Conservation (phyloP, 2,329 filamentous ascomycete genomes). For the Fusarium sp. region DNA sequence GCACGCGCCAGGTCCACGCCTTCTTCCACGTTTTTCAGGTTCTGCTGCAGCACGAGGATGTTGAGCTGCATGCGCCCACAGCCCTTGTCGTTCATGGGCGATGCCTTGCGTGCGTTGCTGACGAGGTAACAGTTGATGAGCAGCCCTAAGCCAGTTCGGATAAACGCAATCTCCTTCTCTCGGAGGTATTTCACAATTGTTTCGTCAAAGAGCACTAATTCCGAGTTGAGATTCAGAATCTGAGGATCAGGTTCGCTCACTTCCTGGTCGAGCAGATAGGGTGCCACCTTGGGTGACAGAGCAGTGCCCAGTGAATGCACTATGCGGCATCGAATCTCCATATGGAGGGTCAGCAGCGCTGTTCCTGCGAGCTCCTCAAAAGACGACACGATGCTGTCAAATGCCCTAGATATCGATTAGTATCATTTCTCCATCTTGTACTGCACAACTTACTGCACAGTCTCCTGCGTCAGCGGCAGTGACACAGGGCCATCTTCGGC, state of each 20-base stretch:
- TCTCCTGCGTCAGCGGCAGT: slow-evolving; percentile 87
- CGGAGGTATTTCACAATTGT: slow-evolving; percentile 78
- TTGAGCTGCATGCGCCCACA: slow-evolving; percentile 92
- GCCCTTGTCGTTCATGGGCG: slow-evolving; percentile 84
- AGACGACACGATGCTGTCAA: slow-evolving; percentile 85
- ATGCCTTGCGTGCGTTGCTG: slow-evolving; percentile 73
- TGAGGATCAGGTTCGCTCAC: slow-evolving; percentile 80
- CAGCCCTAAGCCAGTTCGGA: slow-evolving; percentile 77
- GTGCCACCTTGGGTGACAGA: slow-evolving; percentile 67
- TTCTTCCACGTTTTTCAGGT: slow-evolving; percentile 89
- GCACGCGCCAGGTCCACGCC: slow-evolving; percentile 71
- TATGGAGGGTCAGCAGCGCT: slow-evolving; percentile 84
- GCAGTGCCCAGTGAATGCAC: slow-evolving; percentile 77
- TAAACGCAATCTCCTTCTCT: slow-evolving; percentile 74
- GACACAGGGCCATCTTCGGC: slow-evolving; percentile 76
- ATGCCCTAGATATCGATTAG: slow-evolving; percentile 64
- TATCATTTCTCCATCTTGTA: background rate
- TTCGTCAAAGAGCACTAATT: slow-evolving; percentile 88
- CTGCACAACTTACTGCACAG: slow-evolving; percentile 70
- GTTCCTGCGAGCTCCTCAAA: slow-evolving; percentile 83
- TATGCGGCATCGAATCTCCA: slow-evolving; percentile 87
- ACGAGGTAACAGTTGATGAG: slow-evolving; percentile 85
- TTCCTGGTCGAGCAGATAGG: slow-evolving; percentile 73
- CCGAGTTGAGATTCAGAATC: slow-evolving; percentile 83
- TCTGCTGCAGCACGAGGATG: slow-evolving; percentile 93